Evolutionary conservation across 1,139 yeast species (phyloP).

Genomic region (Blastobotrys illinoisensis): DNA sequence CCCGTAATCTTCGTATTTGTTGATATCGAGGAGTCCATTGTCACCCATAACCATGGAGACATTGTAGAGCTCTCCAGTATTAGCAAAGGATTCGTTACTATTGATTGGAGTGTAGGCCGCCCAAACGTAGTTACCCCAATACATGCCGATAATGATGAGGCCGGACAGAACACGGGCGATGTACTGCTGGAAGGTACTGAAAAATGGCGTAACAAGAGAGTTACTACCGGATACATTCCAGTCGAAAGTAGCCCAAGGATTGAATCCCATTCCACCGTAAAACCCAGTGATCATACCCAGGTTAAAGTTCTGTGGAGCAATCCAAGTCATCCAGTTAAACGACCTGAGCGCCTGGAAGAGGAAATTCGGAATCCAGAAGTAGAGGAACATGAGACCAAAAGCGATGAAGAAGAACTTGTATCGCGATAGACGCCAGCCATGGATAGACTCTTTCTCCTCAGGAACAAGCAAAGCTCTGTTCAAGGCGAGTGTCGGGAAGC

Average conservation of each 20-base stretch:
- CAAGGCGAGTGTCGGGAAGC: slow-evolving; percentile 49
- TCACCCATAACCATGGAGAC: slow-evolving; percentile 39
- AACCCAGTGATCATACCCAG: slow-evolving; percentile 52
- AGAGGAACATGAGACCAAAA: slow-evolving; percentile 41
- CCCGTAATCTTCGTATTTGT: slow-evolving; percentile 31
- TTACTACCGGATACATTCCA: slow-evolving; percentile 37
- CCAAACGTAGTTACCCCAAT: slow-evolving; percentile 49
- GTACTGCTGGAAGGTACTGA: slow-evolving; percentile 38
- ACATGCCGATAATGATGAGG: slow-evolving; percentile 36
- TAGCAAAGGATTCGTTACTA: slow-evolving; percentile 41
- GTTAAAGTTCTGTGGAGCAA: slow-evolving; percentile 47
- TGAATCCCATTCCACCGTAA: slow-evolving; percentile 50
- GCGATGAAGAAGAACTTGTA: slow-evolving; percentile 41
- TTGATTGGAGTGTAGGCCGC: slow-evolving; percentile 50
- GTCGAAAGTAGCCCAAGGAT: slow-evolving; percentile 50
- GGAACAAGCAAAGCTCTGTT: slow-evolving; percentile 46
- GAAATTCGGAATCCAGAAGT: slow-evolving; percentile 54
- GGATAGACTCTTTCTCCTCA: slow-evolving; percentile 24
- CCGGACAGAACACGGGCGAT: slow-evolving; percentile 45
- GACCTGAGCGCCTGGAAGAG: slow-evolving; percentile 46
- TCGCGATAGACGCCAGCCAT: slow-evolving; percentile 48
- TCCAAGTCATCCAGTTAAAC: slow-evolving; percentile 58
- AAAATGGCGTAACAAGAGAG: slow-evolving; percentile 42
- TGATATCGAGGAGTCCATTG: slow-evolving; percentile 30
- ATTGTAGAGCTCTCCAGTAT: slow-evolving; percentile 41